Percentiles rank a stretch among this genome's conserved stretches.
Evolutionary conservation across 208 protist species (phyloP).

Genomic region (Trichomonas vaginalis): DNA sequence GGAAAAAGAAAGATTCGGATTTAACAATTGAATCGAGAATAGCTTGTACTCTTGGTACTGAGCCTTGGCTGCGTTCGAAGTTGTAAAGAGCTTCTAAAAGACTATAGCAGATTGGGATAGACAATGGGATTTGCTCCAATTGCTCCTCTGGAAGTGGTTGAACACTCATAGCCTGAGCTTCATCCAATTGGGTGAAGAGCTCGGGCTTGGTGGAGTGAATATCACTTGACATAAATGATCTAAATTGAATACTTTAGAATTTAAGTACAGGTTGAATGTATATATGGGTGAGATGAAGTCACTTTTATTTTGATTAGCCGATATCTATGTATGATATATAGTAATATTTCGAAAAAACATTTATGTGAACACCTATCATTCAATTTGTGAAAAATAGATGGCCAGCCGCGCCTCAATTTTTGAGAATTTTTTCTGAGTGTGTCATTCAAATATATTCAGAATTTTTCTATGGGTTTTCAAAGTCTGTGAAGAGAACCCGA

Average conservation of each 20-base stretch:
- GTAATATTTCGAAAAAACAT: too few species aligned
- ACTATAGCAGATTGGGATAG: background rate
- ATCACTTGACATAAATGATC: background rate
- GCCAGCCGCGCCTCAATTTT: too few species aligned
- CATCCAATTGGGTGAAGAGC: background rate
- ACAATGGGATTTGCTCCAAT: background rate
- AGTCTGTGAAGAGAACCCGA: too few species aligned
- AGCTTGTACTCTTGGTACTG: background rate
- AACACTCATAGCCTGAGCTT: background rate
- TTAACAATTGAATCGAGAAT: background rate
- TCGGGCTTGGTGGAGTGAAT: background rate
- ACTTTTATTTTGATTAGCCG: background rate
- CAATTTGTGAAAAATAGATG: too few species aligned
- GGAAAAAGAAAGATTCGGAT: background rate
- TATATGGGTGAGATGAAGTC: background rate
- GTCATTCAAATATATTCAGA: too few species aligned
- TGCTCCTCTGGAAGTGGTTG: background rate
- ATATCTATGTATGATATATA: too few species aligned
- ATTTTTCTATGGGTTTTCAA: too few species aligned
- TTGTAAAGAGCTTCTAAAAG: background rate
- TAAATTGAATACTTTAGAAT: background rate
- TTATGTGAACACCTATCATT: too few species aligned
- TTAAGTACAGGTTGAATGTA: background rate
- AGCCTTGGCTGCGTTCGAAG: background rate
- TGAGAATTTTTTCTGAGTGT: too few species aligned